Evolutionary conservation across 495 filamentous ascomycete species (phyloP), one percentile per base, ranked within the genome.

Genomic region (Mytilinidion resinicola): DNA sequence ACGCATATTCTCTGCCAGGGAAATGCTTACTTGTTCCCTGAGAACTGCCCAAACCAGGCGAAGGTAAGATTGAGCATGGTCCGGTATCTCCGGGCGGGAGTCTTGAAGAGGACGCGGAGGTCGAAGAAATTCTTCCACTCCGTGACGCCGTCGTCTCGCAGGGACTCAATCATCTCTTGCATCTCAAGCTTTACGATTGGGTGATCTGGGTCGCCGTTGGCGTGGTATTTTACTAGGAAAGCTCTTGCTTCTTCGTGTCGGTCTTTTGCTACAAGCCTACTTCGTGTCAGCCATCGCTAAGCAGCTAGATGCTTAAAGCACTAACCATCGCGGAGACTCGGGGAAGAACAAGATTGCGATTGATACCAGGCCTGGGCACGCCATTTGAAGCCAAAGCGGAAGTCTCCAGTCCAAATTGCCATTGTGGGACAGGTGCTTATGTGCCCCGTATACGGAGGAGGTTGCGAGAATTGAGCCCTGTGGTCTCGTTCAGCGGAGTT

Each of bases 181-280:
- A 65, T 65, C 36, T 68, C 52, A n/a, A 65, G 62, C 4, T 46
- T 50, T 21, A 68, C 65, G 38, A 68, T 47, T n/a, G 65, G 65
- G 34, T 68, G 49, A 20, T 56, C 10, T 10, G 25, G 25, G 58
- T 82, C 78, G n/a, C 80, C 79, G 58, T 85, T 81, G 11, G 80
- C 82, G 54, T 87, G 84, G 63, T 85, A 85, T 62, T 81, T 82
- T 34, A 74, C 63, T 10, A 87, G 68, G 19, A 86, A 77, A 1
- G 74, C 71, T 15, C 74, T 74, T 0, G 84, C 83, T 62, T 86
- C 82, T 17, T 83, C 77, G 50, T 72, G 68, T 17, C 79, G 76
- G 59, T 84, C 83, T 62, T 84, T 83, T 59, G 74, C 77, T 43
- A 85, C 74, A 36, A 85, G 25, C 25, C 25, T 30, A 6, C 6